Evolutionary conservation across 805 yeast genomes (phyloP), one percentile per base, ranked within the genome.

Genomic region (Maudiozyma serrabonitensis): DNA sequence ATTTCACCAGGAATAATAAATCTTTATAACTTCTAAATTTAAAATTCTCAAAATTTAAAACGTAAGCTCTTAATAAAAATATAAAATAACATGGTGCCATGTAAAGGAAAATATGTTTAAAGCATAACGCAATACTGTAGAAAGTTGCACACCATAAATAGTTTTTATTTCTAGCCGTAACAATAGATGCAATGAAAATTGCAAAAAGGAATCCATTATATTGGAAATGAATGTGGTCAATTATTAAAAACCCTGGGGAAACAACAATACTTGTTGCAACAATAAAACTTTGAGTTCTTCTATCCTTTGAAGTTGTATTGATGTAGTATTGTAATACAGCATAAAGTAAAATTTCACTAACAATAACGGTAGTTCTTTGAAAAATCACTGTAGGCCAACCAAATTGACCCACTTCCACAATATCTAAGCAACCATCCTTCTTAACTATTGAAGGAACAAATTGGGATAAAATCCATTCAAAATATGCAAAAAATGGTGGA

Each of bases 401-500:
- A 65, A 84, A 87, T 18, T 66, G 54, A 9, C 95, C 95, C 39
- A 72, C 74, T 37, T 70, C 76, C 0, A 80, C 80, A 41, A 90
- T 74, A 46, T 78, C 84, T 41, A 90, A 71, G 60, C 95, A 84
- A 0, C 96, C 96, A 65, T 90, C 96, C 0, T 72, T 64, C 6
- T 65, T 69, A 1, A 86, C 95, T 0, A 61, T 28, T 1, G 57
- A 46, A 0, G 96, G 95, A 1, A 85, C 91, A 49, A 86, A 74
- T 46, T 74, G 82, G 0, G 95, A 74, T 45, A 93, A 63, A 2
- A 75, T 19, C 86, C 89, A 88, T 66, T 93, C 99, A 58, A 93
- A 91, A 67, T 88, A 90, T 0, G 99, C 99, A 67, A 93, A 93
- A 59, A 89, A 87, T 0, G 99, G 99, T 11, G 99, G 99, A 68